phyloP scores from a whole-genome alignment of 179 eudicot species.

The Drosera spatulata region DNA sequence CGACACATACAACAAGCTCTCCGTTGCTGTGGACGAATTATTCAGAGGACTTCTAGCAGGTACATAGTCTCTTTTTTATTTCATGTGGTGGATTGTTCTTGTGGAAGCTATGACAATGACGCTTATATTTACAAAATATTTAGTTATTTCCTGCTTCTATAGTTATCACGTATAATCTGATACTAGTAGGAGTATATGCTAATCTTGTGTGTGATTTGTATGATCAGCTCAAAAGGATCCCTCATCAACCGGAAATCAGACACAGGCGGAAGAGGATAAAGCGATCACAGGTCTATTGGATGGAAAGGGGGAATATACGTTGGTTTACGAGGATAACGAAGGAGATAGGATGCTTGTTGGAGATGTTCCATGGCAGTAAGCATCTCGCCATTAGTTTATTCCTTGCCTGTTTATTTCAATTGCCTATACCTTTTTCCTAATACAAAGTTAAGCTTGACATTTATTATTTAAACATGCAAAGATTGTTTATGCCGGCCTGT shows the following conservation, averaged over 20 bases:
- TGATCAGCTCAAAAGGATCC: conserved; percentile 64
- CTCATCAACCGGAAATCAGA: conserved; percentile 25
- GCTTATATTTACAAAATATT: too few relatives aligned
- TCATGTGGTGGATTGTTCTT: background rate
- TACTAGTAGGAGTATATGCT: too few relatives aligned
- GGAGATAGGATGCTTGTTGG: conserved; percentile 98
- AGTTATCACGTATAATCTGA: too few relatives aligned
- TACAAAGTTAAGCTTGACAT: too few relatives aligned
- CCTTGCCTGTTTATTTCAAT: too few relatives aligned
- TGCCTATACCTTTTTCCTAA: too few relatives aligned
- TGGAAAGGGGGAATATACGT: conserved; percentile 88
- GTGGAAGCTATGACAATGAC: too few relatives aligned
- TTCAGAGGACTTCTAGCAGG: conserved; percentile 93
- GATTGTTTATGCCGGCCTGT: too few relatives aligned
- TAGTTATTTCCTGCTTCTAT: too few relatives aligned
- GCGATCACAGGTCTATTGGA: conserved; percentile 54
- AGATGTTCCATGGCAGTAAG: conserved; percentile 99
- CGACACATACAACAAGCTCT: conserved; percentile 67
- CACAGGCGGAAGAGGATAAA: conserved; percentile 34
- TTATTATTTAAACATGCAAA: too few relatives aligned
- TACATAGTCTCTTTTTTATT: conserved; percentile 4
- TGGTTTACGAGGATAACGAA: conserved; percentile 93
- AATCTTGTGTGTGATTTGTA: background rate
- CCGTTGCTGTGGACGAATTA: conserved; percentile 66
- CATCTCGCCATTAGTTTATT: conserved; percentile 15